Conservation (phyloP, 2,329 filamentous ascomycete species). For the Tolypocladium endophyticum region DNA sequence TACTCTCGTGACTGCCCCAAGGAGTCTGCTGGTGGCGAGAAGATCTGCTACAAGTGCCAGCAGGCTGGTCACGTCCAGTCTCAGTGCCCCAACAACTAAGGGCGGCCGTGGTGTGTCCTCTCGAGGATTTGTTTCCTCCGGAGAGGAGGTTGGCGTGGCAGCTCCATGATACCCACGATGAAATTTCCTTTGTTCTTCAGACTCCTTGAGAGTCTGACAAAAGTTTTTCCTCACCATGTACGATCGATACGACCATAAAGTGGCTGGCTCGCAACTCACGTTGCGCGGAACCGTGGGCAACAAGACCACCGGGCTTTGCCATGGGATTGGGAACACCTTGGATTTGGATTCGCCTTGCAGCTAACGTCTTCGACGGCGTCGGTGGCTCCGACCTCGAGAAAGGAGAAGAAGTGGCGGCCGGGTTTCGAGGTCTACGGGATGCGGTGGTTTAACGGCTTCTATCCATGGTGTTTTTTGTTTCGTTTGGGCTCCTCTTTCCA, state of each 20-base stretch:
- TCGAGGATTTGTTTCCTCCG: conserved; percentile 9
- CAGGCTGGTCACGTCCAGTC: conserved; percentile 83
- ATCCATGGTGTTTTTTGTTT: conserved; percentile 10
- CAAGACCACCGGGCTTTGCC: conserved; percentile 11
- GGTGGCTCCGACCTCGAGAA: conserved; percentile 8
- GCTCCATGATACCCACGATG: conserved; percentile 32
- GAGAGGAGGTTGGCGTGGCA: conserved; percentile 26
- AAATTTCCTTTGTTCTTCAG: conserved; percentile 13
- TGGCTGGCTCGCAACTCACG: conserved; percentile 15
- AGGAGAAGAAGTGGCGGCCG: conserved; percentile 14
- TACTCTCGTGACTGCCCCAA: conserved; percentile 93
- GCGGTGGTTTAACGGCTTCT: conserved; percentile 5
- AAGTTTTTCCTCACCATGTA: conserved; percentile 15
- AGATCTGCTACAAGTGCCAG: conserved; percentile 97
- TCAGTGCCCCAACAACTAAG: conserved; percentile 75
- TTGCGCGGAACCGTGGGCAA: conserved; percentile 15
- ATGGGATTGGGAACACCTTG: conserved; percentile 16
- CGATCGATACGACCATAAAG: conserved; percentile 20
- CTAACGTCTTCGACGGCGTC: conserved; percentile 10
- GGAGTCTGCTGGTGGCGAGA: conserved; percentile 76
- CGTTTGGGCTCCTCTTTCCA: background rate
- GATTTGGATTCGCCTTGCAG: conserved; percentile 19
- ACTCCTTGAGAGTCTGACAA: conserved; percentile 10
- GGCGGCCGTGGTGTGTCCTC: conserved; percentile 11
- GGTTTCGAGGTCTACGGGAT: conserved; percentile 14